phyloP scores from a whole-genome alignment of 768 basidiomycete species.

The Rossbeevera mucosa region DNA sequence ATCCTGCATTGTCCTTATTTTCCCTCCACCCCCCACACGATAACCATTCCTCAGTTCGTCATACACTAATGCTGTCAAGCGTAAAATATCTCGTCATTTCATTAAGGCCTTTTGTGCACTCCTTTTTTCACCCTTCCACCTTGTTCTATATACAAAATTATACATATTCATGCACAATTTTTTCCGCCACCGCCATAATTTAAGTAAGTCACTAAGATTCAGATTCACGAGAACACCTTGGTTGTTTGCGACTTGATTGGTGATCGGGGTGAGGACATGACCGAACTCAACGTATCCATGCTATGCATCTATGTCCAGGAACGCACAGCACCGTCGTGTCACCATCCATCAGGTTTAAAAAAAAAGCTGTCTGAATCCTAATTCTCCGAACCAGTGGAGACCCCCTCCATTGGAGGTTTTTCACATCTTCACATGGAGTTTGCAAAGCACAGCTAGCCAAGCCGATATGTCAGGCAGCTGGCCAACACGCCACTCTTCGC shows the following conservation, averaged over 20 bases:
- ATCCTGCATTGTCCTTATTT: not conserved
- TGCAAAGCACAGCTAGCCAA: not conserved
- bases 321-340: not conserved
- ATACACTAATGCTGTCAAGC: not conserved
- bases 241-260: not conserved
- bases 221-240: not conserved
- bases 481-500: not conserved
- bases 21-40: constrained; percentile 1
- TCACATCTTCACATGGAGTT: not conserved
- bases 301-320: not conserved
- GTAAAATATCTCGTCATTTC: constrained; percentile 7
- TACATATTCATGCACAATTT: not conserved
- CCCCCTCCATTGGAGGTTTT: not conserved
- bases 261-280: not conserved
- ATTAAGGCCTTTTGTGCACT: not conserved
- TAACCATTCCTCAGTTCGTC: not conserved
- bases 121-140: not conserved
- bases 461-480: not conserved
- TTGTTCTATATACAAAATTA: not conserved
- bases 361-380: not conserved
- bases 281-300: not conserved
- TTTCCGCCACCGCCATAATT: not conserved
- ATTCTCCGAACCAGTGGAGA: not conserved
- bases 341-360: not conserved
- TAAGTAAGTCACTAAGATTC: not conserved